Conservation (phyloP, 179 eudicot genomes). For the Amaranthus tricolor region DNA sequence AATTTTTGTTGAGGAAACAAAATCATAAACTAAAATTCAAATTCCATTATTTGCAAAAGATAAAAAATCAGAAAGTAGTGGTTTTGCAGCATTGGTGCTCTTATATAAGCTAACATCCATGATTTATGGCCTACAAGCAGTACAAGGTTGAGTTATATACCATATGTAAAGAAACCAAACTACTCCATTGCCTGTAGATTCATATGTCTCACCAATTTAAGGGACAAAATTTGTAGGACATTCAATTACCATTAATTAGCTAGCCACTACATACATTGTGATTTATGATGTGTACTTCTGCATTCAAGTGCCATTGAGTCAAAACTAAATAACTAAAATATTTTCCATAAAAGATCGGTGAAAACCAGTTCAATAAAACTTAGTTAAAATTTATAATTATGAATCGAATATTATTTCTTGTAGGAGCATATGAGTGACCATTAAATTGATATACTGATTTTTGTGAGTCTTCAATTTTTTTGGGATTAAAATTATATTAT, state of each 20-base stretch:
- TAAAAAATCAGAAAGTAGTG: neutral
- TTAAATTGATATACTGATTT: no score
- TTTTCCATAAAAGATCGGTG: no score
- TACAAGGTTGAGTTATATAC: neutral
- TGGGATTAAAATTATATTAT: no score
- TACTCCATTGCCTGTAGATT: slow-evolving; percentile 1
- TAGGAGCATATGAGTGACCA: no score
- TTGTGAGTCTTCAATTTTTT: no score
- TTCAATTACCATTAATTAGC: neutral
- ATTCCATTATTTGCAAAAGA: neutral
- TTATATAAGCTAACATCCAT: neutral
- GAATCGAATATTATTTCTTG: no score
- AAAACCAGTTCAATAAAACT: no score
- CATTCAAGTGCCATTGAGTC: neutral
- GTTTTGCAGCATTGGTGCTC: neutral
- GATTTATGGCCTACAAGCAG: neutral
- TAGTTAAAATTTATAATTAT: no score
- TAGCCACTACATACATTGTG: neutral
- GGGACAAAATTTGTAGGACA: slow-evolving; percentile 7
- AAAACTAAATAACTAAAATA: neutral
- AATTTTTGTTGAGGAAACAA: neutral
- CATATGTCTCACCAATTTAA: neutral
- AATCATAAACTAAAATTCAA: neutral
- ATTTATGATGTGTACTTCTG: neutral
- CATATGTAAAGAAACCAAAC: slow-evolving; percentile 16